Base-by-base conservation (phyloP, 2,329 filamentous ascomycete species). In the Curvularia sp. region DNA sequence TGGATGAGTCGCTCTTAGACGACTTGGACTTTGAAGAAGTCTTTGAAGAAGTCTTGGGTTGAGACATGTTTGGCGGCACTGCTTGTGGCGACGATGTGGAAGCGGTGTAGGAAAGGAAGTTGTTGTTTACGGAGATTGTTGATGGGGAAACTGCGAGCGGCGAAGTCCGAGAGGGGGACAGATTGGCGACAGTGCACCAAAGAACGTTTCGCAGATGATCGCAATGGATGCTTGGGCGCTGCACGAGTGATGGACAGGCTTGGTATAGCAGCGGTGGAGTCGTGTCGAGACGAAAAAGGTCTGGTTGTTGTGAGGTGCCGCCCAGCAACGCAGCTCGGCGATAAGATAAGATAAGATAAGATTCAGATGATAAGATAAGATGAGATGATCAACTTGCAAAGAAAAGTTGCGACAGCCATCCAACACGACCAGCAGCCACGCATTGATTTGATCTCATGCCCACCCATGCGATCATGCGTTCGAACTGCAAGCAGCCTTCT, bases 1-100 rank as follows among this genome's bases (percentile, higher is more conserved):
- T 97, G 68, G 92, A 91, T 73, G 93, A 93, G 72, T 87, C 85
- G 64, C 84, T 85, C 60, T 83, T 79, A 55, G 80, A 76, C 12
- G 81, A 68, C 39, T 67, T 68, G 22, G 70, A 67, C 33, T 69
- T 73, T 15, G 53, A 55, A 12, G 71, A 71, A 10, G 67, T 63
- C 52, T 71, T 71, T 52, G 74, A 44, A 28, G 42, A 44, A 26
- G 66, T 62, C 51, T 71, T 71, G 53, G 74, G 65, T 56, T 74
- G 67, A 44, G 73, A 70, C 73, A 77, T 76, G 58, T 15, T 28
- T 64, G 50, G 61, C 49, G 38, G 15, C n/a, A 38, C 33, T 47
- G 35, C 22, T 49, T 24, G 54, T 18, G 54, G 31, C 58, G 30
- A 33, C 15, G 48, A 28, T 20, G 26, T 52, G 46, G 31, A 54